Evolutionary conservation across 2,329 filamentous ascomycete species (phyloP).

Genomic region (Claviceps capensis): DNA sequence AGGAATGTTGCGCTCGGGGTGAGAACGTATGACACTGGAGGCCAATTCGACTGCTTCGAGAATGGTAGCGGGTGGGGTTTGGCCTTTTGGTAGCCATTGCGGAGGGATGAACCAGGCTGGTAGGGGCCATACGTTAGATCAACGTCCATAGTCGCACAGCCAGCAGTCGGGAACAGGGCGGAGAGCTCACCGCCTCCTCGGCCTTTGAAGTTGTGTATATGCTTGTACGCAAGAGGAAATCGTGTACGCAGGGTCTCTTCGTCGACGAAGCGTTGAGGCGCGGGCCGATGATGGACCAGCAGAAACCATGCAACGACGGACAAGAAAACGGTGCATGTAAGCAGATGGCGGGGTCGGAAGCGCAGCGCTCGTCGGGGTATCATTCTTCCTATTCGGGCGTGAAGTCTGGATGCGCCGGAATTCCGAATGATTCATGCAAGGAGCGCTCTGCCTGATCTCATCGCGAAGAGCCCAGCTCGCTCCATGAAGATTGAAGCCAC

Average conservation of each 20-base stretch:
- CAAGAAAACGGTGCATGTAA: not conserved
- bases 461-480: not conserved
- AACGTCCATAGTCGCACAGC: not conserved
- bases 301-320: not conserved
- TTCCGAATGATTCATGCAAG: not conserved
- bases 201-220: not conserved
- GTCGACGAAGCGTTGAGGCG: not conserved
- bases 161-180: no score
- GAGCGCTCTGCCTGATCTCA: not conserved
- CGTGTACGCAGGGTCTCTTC: not conserved
- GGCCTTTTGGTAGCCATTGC: not conserved
- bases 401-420: not conserved
- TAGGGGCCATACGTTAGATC: not conserved
- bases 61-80: not conserved
- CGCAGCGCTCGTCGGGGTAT: not conserved
- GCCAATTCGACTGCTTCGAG: constrained; percentile 2
- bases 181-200: not conserved
- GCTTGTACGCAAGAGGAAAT: not conserved
- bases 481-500: not conserved
- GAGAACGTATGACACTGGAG: not conserved
- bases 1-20: constrained; percentile 1
- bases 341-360: not conserved
- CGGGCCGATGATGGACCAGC: not conserved
- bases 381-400: not conserved
- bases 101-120: constrained; percentile 3